These are phyloP conservation scores for Pyricularia sp. DNA, from an alignment of 2,329 filamentous ascomycete species.

Conservation along the genomic window DNA sequence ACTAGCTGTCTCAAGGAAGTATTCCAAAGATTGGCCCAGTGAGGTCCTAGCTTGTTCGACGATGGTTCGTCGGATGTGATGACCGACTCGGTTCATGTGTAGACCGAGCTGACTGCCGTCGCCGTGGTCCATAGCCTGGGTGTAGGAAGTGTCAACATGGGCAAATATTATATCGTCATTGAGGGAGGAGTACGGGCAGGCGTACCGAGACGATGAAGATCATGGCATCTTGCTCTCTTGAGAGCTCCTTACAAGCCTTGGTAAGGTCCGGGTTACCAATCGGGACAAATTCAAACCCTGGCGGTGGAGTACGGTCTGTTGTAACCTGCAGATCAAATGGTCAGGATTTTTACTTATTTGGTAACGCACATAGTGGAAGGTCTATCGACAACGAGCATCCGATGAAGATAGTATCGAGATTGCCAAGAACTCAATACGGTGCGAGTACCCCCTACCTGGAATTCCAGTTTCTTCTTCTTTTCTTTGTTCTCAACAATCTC, in stretches of 20 bases:
- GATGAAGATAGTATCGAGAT: conserved; percentile 8
- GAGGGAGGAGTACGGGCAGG: conserved; percentile 4
- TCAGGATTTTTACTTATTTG: not conserved
- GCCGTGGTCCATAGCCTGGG: conserved; percentile 20
- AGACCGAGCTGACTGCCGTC: conserved; percentile 25
- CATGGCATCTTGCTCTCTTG: conserved; percentile 47
- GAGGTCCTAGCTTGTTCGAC: conserved; percentile 38
- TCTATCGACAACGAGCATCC: conserved; percentile 5
- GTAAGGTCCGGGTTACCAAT: conserved; percentile 50
- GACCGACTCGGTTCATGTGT: conserved; percentile 45
- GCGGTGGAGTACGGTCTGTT: conserved; percentile 36
- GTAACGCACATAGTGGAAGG: not conserved
- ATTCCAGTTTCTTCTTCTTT: conserved; percentile 51
- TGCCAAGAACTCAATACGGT: not conserved
- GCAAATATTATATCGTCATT: not conserved
- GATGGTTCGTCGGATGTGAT: conserved; percentile 46
- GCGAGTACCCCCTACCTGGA: conserved; percentile 33
- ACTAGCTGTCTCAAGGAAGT: not conserved
- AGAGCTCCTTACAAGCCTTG: conserved; percentile 49
- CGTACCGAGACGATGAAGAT: conserved; percentile 55
- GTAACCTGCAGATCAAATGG: conserved; percentile 30
- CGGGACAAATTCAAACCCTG: conserved; percentile 50
- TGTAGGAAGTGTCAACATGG: not conserved
- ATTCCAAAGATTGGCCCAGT: conserved; percentile 15
- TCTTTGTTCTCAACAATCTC: conserved; percentile 52